Percentiles rank a stretch among this genome's conserved stretches.
Evolutionary conservation across 176 grass and related monocot species (phyloP).

Genomic region (Carex cristatella): DNA sequence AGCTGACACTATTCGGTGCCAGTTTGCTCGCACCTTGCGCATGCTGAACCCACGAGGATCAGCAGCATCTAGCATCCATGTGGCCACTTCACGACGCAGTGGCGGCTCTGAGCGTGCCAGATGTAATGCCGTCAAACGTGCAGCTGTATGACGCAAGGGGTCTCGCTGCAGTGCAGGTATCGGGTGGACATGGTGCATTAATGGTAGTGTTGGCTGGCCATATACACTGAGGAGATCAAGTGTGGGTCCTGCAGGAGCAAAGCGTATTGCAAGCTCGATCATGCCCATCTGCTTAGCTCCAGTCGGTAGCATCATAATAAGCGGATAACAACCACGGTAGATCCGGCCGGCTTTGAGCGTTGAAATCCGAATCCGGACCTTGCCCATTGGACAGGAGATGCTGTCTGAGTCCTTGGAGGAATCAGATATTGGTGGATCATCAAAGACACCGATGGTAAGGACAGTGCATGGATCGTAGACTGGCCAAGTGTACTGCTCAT

Average conservation of each 20-base stretch:
- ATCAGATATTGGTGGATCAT: slow-evolving; percentile 41
- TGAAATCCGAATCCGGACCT: slow-evolving; percentile 75
- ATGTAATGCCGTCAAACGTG: slow-evolving; percentile 44
- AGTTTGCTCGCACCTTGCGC: slow-evolving; percentile 86
- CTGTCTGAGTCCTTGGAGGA: slow-evolving; percentile 14
- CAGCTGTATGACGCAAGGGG: slow-evolving; percentile 49
- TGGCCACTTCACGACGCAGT: slow-evolving; percentile 57
- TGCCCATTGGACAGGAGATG: slow-evolving; percentile 61
- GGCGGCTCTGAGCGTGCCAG: slow-evolving; percentile 71
- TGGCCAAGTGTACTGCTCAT: slow-evolving; percentile 98
- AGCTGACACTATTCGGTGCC: slow-evolving; percentile 57
- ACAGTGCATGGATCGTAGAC: slow-evolving; percentile 89
- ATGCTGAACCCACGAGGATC: slow-evolving; percentile 88
- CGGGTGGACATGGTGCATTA: slow-evolving; percentile 62
- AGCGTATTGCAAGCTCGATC: slow-evolving; percentile 75
- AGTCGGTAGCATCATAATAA: slow-evolving; percentile 61
- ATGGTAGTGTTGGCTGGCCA: slow-evolving; percentile 43
- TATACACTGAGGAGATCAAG: slow-evolving; percentile 66
- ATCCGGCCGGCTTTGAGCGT: slow-evolving; percentile 51
- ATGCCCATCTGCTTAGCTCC: slow-evolving; percentile 86
- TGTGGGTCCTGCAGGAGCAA: slow-evolving; percentile 42
- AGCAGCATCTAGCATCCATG: slow-evolving; percentile 74
- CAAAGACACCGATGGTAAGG: slow-evolving; percentile 81
- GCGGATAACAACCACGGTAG: slow-evolving; percentile 70
- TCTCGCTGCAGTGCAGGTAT: slow-evolving; percentile 40